These are phyloP conservation scores for Aspergillus steynii DNA, from an alignment of 495 filamentous ascomycete genomes.

Conservation along the genomic window DNA sequence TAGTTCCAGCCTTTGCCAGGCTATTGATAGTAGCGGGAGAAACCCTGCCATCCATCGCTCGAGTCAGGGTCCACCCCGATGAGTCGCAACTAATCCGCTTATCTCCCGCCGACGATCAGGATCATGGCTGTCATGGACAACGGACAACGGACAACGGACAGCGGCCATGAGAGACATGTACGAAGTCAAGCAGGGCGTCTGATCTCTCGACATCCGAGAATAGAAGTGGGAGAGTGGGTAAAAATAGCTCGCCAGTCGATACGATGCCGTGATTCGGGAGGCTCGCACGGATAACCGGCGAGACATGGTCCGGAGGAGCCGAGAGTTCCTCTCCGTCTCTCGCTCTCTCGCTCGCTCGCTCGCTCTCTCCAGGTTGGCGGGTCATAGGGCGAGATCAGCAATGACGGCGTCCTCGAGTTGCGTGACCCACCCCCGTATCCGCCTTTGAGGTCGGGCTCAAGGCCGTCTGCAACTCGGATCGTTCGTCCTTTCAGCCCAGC, in stretches of 20 bases:
- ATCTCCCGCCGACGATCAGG: neutral
- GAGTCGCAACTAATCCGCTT: neutral
- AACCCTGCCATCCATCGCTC: neutral
- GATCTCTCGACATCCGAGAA: neutral
- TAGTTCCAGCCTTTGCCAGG: neutral
- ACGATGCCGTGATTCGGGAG: neutral
- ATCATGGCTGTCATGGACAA: neutral
- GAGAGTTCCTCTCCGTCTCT: too few relatives aligned
- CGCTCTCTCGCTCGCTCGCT: too few relatives aligned
- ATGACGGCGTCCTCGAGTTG: neutral
- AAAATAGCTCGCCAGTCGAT: neutral
- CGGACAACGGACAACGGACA: neutral
- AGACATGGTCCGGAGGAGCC: neutral
- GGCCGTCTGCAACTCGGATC: too few relatives aligned
- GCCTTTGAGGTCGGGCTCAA: neutral
- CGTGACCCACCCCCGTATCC: neutral
- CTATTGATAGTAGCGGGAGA: neutral
- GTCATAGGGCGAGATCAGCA: neutral
- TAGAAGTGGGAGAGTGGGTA: neutral
- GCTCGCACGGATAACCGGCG: neutral
- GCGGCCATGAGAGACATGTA: neutral
- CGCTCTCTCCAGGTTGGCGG: neutral
- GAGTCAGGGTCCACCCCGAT: neutral
- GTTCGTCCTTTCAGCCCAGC: too few relatives aligned
- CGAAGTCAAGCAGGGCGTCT: neutral